Base-by-base conservation (phyloP, 768 basidiomycete genomes). In the Hericium alpestre region DNA sequence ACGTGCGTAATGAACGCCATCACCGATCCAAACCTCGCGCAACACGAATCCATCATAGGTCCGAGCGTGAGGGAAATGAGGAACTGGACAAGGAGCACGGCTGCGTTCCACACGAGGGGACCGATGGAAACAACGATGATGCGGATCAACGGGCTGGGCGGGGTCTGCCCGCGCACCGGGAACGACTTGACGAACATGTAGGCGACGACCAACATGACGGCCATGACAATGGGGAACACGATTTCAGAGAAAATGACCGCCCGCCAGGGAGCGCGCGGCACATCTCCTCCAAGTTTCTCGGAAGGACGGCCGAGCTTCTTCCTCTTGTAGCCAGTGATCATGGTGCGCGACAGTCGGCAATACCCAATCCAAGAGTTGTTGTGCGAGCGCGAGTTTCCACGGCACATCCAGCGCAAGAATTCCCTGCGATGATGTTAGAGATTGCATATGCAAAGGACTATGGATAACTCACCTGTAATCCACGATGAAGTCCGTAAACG, bases 251-350 rank as follows among this genome's bases (percentile, higher is more conserved):
- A 80, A 56, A 95, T 71, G 58, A 95, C 91, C 10, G 92, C 86
- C 51, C 89, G 84, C 93, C 92, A 95, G 40, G 83, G 81, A 10
- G 94, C 96, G 49, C 95, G 84, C 18, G 96, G 95, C 38, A 93
- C 87, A 68, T 98, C 96, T 54, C 88, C 88, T 5, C 94, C 94
- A 25, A 98, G 79, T 72, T 96, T 98, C 72, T 98, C 95, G 0
- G 94, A 97, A 1, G 96, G 96, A 66, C 93, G 88, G 20, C 96
- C 96, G 6, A 99, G 83, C 63, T 84, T 83, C 79, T 98, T 97
- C 77, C 90, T 91, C 81, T 98, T 98, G 83, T 93, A 99, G n/a
- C 96, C 96, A 16, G 96, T 99, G 67, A 99, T 95, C 82, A 92
- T 88, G 16, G 96, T 99, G 53, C 96, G 79, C n/a, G 93, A 93